A percentile compares a stretch with the other conserved stretches of the same genome.
Evolutionary conservation across 495 filamentous ascomycete genomes (phyloP).

Genomic region (Penicillium taxi): DNA sequence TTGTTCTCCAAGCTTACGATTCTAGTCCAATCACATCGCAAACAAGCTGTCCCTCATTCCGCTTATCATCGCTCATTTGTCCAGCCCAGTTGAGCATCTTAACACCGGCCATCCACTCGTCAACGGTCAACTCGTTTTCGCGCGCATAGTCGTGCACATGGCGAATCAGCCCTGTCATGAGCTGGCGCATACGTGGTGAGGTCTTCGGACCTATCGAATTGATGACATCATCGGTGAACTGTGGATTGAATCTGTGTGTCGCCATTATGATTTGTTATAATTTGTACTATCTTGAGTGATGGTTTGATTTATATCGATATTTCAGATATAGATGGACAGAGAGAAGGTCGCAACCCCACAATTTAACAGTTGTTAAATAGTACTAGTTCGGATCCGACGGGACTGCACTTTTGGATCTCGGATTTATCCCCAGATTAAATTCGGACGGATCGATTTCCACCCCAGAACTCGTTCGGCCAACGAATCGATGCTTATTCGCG

Average conservation of each 20-base stretch:
- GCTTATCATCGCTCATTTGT: slow-evolving; percentile 58
- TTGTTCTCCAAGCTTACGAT: slow-evolving; percentile 32
- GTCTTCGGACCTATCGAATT: slow-evolving; percentile 62
- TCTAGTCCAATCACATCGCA: slow-evolving; percentile 69
- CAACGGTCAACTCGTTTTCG: slow-evolving; percentile 42
- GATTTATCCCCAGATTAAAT: slow-evolving; percentile 2
- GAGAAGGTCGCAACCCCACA: background rate
- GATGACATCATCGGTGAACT: slow-evolving; percentile 62
- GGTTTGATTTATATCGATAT: no score
- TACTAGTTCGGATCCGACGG: slow-evolving; percentile 5
- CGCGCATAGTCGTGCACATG: slow-evolving; percentile 43
- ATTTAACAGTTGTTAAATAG: background rate
- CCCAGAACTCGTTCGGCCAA: slow-evolving; percentile 14
- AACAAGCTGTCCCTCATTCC: slow-evolving; percentile 66
- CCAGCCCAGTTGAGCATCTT: slow-evolving; percentile 64
- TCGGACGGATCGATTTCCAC: slow-evolving; percentile 6
- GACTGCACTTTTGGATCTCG: slow-evolving; percentile 1
- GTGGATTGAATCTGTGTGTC: slow-evolving; percentile 43
- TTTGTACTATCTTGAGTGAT: no score
- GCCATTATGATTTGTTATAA: slow-evolving; percentile 19
- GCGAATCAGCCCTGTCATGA: slow-evolving; percentile 36
- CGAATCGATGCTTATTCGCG: slow-evolving; percentile 18
- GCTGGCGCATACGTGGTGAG: slow-evolving; percentile 42
- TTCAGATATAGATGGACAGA: no score
- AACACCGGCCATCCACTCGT: slow-evolving; percentile 42